Percentiles rank a stretch among this genome's conserved stretches.
Conservation (phyloP, 148 eudicot species). For the Cornus kousa region DNA sequence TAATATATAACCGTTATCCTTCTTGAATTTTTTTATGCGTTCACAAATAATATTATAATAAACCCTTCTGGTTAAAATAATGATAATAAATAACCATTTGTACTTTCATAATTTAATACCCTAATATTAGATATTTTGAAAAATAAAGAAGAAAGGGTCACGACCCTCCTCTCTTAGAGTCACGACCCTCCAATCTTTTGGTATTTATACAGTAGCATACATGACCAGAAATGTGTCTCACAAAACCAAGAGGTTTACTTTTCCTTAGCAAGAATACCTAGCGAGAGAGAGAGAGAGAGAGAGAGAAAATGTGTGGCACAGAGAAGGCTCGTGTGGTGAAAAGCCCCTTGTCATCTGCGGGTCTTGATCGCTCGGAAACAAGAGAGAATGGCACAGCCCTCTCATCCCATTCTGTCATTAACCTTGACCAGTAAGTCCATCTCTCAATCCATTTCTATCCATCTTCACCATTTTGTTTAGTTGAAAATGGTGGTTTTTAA, state of each 20-base stretch:
- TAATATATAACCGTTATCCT: no score
- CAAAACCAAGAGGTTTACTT: not conserved
- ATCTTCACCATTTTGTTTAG: no score
- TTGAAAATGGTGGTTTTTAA: no score
- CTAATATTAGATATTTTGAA: no score
- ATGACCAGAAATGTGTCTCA: not conserved
- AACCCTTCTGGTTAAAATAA: no score
- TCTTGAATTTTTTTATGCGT: no score
- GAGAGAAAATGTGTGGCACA: slow-evolving; percentile 21
- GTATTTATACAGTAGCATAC: not conserved
- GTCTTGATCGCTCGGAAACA: not conserved
- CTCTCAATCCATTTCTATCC: no score
- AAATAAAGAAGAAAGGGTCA: not conserved
- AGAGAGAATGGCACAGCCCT: slow-evolving; percentile 4
- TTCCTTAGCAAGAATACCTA: not conserved
- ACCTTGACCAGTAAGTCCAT: slow-evolving; percentile 35
- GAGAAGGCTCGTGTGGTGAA: slow-evolving; percentile 6
- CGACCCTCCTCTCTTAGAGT: not conserved
- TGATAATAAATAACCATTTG: no score
- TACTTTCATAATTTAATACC: no score
- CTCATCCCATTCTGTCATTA: slow-evolving; percentile 19
- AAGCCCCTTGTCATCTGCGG: not conserved
- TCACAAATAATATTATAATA: no score
- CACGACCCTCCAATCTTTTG: not conserved
- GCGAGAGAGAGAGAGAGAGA: slow-evolving; percentile 9